Evolutionary conservation across 2,329 filamentous ascomycete genomes (phyloP).

Genomic region (Helminthosporium solani): DNA sequence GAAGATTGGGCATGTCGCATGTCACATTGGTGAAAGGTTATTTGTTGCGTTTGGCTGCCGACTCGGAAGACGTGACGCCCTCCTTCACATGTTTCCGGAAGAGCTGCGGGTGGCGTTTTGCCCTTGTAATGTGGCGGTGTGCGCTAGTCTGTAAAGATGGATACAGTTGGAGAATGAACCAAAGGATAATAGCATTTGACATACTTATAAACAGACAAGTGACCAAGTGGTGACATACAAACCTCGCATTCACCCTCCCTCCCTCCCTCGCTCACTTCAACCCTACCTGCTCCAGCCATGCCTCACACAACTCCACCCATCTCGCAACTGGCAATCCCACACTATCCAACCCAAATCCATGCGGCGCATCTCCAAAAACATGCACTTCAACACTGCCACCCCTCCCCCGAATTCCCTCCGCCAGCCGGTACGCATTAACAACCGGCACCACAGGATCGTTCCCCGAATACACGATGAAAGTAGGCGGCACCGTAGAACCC

Average conservation of each 20-base stretch:
- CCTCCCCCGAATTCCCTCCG: conserved; percentile 13
- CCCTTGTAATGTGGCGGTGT: too few relatives aligned
- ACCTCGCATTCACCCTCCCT: too few relatives aligned
- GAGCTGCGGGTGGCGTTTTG: too few relatives aligned
- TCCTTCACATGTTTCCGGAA: background rate
- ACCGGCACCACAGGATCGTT: conserved; percentile 16
- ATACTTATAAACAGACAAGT: too few relatives aligned
- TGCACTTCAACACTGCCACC: conserved; percentile 18
- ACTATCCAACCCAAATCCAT: conserved; percentile 22
- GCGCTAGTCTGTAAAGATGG: too few relatives aligned
- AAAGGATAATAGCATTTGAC: too few relatives aligned
- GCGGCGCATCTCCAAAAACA: conserved; percentile 22
- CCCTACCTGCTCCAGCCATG: conserved; percentile 16
- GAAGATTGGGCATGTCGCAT: background rate
- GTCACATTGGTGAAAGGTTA: background rate
- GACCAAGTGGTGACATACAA: too few relatives aligned
- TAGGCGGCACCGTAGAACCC: conserved; percentile 12
- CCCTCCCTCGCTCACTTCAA: too few relatives aligned
- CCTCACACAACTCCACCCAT: conserved; percentile 19
- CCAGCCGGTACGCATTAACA: conserved; percentile 12
- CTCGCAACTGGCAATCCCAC: conserved; percentile 13
- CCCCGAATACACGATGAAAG: conserved; percentile 15
- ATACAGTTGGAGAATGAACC: too few relatives aligned
- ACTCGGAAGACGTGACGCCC: background rate
- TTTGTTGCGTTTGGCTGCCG: background rate